These are phyloP conservation scores for Phyllosticta capitalensis DNA, from an alignment of 2,329 filamentous ascomycete species.

Conservation along the genomic window DNA sequence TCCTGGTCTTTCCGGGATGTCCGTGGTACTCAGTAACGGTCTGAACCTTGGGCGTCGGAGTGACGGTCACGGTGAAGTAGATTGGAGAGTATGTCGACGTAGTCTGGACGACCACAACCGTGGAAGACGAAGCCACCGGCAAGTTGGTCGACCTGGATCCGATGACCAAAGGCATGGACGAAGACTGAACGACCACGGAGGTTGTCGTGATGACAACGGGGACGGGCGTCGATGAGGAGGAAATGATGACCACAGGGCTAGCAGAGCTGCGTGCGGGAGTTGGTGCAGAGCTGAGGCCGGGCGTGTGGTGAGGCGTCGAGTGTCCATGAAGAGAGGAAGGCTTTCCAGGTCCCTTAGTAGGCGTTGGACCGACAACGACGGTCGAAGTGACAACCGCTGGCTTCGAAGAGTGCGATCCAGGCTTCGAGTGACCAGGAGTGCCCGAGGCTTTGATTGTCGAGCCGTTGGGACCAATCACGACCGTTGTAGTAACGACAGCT, in stretches of 20 bases:
- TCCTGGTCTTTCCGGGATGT: neutral
- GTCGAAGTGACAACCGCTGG: neutral
- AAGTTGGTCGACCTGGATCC: neutral
- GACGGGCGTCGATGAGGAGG: neutral
- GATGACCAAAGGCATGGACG: neutral
- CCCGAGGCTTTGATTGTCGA: too few species aligned
- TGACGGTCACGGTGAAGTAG: neutral
- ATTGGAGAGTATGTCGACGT: neutral
- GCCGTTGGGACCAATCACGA: too few species aligned
- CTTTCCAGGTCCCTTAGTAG: too few species aligned
- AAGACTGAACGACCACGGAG: neutral
- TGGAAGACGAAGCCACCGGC: neutral
- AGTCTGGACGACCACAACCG: neutral
- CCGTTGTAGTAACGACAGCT: too few species aligned
- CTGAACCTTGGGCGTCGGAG: neutral
- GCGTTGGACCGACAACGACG: neutral
- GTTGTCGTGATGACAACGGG: neutral
- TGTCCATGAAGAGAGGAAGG: neutral
- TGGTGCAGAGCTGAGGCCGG: too few species aligned
- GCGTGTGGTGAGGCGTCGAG: neutral
- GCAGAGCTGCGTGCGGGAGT: neutral
- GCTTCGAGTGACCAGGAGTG: too few species aligned
- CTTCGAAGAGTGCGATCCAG: too few species aligned
- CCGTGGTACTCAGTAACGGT: neutral
- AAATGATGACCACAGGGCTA: neutral